A percentile compares a stretch with the other conserved stretches of the same genome.
These are phyloP conservation scores for Wickerhamiella shivajii DNA, from an alignment of 805 yeast species.

Conservation along the genomic window DNA sequence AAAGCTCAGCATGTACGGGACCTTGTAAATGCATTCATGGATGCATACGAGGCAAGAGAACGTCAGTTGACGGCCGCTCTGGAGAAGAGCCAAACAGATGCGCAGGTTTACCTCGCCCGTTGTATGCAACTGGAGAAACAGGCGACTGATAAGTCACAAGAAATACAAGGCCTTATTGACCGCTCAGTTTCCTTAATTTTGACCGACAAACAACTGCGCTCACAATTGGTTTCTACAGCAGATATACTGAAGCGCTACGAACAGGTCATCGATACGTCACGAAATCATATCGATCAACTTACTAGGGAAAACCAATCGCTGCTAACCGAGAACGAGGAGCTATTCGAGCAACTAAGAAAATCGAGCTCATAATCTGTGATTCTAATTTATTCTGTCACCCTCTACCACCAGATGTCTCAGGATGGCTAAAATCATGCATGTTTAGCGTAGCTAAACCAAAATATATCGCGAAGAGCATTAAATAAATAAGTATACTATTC, in stretches of 20 bases:
- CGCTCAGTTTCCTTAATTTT: constrained; percentile 6
- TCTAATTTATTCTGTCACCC: too few relatives aligned
- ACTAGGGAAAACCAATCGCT: constrained; percentile 4
- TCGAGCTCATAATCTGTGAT: too few relatives aligned
- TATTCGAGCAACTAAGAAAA: background rate
- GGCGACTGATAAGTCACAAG: constrained; percentile 3
- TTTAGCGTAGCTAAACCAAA: too few relatives aligned
- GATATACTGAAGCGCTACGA: constrained; percentile 7
- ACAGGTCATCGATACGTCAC: constrained; percentile 4
- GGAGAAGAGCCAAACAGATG: background rate
- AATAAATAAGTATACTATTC: too few relatives aligned
- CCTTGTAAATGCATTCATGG: constrained; percentile 9
- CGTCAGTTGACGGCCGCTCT: constrained; percentile 6
- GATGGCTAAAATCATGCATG: too few relatives aligned
- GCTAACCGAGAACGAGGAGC: constrained; percentile 1
- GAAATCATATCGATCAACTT: constrained; percentile 5
- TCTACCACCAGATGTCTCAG: too few relatives aligned
- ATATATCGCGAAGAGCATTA: too few relatives aligned
- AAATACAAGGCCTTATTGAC: constrained; percentile 7
- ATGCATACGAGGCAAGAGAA: constrained; percentile 10
- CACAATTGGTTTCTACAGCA: constrained; percentile 6
- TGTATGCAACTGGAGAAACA: constrained; percentile 1
- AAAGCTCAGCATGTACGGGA: constrained; percentile 9
- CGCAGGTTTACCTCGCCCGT: constrained; percentile 4
- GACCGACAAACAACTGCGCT: constrained; percentile 7